phyloP scores from a whole-genome alignment of 2,329 filamentous ascomycete genomes.

The Fusarium sp. region DNA sequence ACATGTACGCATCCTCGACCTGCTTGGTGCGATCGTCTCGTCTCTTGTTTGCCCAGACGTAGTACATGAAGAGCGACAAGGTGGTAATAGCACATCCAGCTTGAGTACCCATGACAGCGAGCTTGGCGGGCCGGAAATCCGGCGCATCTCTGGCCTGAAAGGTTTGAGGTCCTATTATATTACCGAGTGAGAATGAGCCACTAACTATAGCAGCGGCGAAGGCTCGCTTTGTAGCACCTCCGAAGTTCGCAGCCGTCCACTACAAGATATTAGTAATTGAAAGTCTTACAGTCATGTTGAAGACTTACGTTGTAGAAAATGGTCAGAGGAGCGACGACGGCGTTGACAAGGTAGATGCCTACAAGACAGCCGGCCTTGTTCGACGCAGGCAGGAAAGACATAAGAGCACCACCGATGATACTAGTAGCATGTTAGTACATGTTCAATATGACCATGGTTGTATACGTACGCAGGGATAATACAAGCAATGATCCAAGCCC shows the following conservation, averaged over 20 bases:
- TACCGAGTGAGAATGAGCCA: constrained; percentile 65
- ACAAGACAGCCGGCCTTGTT: constrained; percentile 62
- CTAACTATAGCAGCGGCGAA: constrained; percentile 63
- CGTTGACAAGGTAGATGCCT: constrained; percentile 65
- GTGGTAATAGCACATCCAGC: constrained; percentile 58
- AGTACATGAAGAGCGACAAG: constrained; percentile 62
- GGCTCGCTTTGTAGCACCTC: constrained; percentile 65
- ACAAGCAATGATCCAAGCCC: constrained; percentile 62
- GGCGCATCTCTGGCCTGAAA: constrained; percentile 66
- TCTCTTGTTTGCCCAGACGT: constrained; percentile 61
- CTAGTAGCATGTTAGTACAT: constrained; percentile 39
- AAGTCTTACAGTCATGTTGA: accelerated
- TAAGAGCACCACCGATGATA: constrained; percentile 62
- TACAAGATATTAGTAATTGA: constrained; percentile 4
- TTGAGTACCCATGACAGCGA: constrained; percentile 66
- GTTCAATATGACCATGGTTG: accelerated
- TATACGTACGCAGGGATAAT: constrained; percentile 60
- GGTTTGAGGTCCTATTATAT: constrained; percentile 69
- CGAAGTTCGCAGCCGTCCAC: constrained; percentile 65
- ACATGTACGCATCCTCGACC: constrained; percentile 57
- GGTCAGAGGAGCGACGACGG: constrained; percentile 59
- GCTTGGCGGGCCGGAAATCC: constrained; percentile 65
- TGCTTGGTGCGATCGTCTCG: constrained; percentile 49
- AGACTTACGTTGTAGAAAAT: constrained; percentile 60
- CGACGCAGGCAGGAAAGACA: constrained; percentile 63